phyloP scores from a whole-genome alignment of 192 early-diverging fungal species.

The Podila minutissima region DNA sequence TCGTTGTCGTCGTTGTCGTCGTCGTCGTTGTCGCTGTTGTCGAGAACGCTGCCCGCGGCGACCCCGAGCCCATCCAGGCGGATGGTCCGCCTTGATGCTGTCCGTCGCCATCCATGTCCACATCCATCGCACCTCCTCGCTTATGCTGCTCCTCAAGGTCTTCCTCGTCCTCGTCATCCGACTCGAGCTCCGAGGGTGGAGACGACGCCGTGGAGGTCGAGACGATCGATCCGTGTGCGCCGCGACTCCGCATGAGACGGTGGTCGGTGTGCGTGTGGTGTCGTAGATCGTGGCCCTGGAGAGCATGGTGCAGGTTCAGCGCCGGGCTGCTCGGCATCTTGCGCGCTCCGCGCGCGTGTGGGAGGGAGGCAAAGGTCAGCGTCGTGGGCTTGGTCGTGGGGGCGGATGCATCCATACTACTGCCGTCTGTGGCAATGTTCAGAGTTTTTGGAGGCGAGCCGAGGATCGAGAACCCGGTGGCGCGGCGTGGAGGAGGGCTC shows the following conservation, averaged over 20 bases:
- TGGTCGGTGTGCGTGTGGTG: not conserved
- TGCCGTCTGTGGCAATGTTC: too few relatives aligned
- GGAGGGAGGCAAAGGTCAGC: too few relatives aligned
- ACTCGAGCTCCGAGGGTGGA: constrained; percentile 3
- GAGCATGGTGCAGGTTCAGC: too few relatives aligned
- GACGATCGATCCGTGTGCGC: constrained; percentile 1
- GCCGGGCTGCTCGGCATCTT: too few relatives aligned
- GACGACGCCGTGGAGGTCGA: constrained; percentile 9
- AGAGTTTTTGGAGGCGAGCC: too few relatives aligned
- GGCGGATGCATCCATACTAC: not conserved
- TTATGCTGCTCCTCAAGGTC: not conserved
- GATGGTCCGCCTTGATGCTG: not conserved
- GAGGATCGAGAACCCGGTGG: too few relatives aligned
- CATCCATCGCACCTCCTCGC: constrained; percentile 1
- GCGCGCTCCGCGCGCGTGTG: too few relatives aligned
- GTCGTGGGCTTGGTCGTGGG: not conserved
- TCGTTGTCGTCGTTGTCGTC: not conserved
- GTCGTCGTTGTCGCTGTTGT: not conserved
- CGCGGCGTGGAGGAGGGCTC: too few relatives aligned
- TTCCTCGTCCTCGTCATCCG: constrained; percentile 14
- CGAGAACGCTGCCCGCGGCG: not conserved
- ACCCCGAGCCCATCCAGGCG: too few relatives aligned
- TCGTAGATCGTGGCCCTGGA: not conserved
- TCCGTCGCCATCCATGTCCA: not conserved
- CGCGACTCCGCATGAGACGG: not conserved